These are phyloP conservation scores for Globisporangium viniferum DNA, from an alignment of 352 stramenopile genomes.

Conservation along the genomic window DNA sequence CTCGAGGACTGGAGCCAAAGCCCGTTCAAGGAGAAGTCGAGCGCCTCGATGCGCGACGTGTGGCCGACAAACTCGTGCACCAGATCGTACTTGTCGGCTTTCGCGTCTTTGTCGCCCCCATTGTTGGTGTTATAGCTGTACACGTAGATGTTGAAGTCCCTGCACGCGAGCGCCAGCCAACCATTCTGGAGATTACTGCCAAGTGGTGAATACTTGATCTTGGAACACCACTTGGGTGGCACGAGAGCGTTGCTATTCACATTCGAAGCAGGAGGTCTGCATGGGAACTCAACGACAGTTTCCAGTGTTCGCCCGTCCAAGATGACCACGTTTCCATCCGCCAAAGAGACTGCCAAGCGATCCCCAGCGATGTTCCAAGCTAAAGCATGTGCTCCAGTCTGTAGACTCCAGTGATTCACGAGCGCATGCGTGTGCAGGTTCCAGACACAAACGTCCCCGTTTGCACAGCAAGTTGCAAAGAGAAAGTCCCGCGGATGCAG, in stretches of 20 bases:
- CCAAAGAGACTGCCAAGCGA: conserved; percentile 42
- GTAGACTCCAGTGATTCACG: conserved; percentile 19
- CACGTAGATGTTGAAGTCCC: conserved; percentile 79
- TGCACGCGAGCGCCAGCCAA: conserved; percentile 46
- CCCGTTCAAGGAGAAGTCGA: conserved; percentile 67
- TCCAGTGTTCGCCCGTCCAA: conserved; percentile 30
- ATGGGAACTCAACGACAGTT: conserved; percentile 21
- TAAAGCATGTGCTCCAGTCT: conserved; percentile 19
- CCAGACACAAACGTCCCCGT: conserved; percentile 36
- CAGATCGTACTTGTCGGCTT: conserved; percentile 35
- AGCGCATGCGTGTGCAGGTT: conserved; percentile 37
- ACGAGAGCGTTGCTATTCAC: conserved; percentile 5
- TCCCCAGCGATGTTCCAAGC: conserved; percentile 37
- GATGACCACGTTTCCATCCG: conserved; percentile 34
- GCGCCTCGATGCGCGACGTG: conserved; percentile 47
- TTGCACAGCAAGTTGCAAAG: conserved; percentile 37
- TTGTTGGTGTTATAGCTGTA: conserved; percentile 24
- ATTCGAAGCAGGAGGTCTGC: conserved; percentile 8
- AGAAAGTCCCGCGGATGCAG: conserved; percentile 36
- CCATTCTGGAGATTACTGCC: conserved; percentile 5
- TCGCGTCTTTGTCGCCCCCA: conserved; percentile 1
- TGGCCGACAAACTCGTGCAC: conserved; percentile 61
- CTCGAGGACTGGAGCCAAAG: conserved; percentile 68
- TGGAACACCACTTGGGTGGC: conserved; percentile 46
- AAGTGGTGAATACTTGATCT: conserved; percentile 46